These are phyloP conservation scores for Malbranchea zuffiana DNA, from an alignment of 2,329 filamentous ascomycete species.

Conservation along the genomic window DNA sequence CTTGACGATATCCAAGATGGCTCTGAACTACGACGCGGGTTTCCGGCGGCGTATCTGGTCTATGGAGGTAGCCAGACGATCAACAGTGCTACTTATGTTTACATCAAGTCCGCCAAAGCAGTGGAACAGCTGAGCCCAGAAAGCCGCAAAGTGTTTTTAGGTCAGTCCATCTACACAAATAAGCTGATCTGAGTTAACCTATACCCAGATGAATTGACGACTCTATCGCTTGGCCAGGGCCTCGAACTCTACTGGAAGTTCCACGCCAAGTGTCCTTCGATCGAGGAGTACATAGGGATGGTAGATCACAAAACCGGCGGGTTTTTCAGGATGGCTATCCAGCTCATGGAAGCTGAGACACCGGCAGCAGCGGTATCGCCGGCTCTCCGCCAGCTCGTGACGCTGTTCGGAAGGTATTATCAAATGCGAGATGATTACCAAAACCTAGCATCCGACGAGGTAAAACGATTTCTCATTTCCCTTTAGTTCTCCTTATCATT, in stretches of 20 bases:
- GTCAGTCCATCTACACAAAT: too few relatives aligned
- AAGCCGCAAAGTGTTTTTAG: too few relatives aligned
- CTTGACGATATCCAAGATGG: constrained; percentile 11
- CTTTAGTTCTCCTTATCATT: too few relatives aligned
- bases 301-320: constrained; percentile 29
- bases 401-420: constrained; percentile 36
- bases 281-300: constrained; percentile 21
- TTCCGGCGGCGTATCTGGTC: constrained; percentile 39
- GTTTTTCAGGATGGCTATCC: constrained; percentile 36
- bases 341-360: constrained; percentile 34
- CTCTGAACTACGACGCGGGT: constrained; percentile 34
- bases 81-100: constrained; percentile 39
- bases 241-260: constrained; percentile 26
- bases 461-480: constrained; percentile 6
- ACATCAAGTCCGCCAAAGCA: neutral
- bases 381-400: constrained; percentile 56
- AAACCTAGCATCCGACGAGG: constrained; percentile 48
- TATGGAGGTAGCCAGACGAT: constrained; percentile 42
- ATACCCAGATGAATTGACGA: neutral
- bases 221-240: neutral
- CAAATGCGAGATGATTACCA: constrained; percentile 62
- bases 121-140: neutral
- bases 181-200: neutral
- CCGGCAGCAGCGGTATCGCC: neutral
- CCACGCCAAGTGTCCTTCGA: constrained; percentile 28